Base-by-base conservation (phyloP, 2,329 filamentous ascomycete species). In the Ophiostoma sp. region DNA sequence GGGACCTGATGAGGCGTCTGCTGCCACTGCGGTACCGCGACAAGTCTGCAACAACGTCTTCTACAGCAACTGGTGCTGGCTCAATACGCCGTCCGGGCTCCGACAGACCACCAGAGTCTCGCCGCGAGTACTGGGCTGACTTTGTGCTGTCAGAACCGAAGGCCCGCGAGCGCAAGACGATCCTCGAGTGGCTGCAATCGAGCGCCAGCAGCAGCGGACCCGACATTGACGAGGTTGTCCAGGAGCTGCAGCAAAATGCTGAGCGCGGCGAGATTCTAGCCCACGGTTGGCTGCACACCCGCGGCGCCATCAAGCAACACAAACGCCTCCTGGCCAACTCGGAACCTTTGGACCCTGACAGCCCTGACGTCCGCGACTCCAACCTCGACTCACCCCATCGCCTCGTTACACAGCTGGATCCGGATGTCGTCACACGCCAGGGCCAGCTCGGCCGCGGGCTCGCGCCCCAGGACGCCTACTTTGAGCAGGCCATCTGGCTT, bases 241-340 rank as follows among this genome's bases (percentile, higher is more conserved):
- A 90, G 70, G 91, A 95, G 72, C 87, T 95, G 71, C 92, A 95
- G 80, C 87, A 90, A 74, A 90, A 90, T 75, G 92, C 93, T 15
- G 92, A 95, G 74, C 87, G 93, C 78, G 92, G 92, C 11, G 93
- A 95, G 69, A 90, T 95, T 11, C 93, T 96, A 84, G 90, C 93
- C 36, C 91, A 94, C 80, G 95, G 95, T 55, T 98, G 95, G 93
- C 89, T 98, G 75, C 94, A 97, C 80, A 98, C 96, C 0, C 93
- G 94, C 76, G 90, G 93, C 74, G 91, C 91, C 66, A 94, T 99
- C 82, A 99, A 99, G 84, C 88, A 93, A 73, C 90, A 93, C 80
- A 99, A 98, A 84, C 90, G 92, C 73, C 84, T 96, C 76, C 88
- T 92, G 74, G 88, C 89, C 36, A 91, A 88, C 85, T 87, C 87